Evolutionary conservation across 768 basidiomycete species (phyloP).

Genomic region (Leccinum aurantiacum): DNA sequence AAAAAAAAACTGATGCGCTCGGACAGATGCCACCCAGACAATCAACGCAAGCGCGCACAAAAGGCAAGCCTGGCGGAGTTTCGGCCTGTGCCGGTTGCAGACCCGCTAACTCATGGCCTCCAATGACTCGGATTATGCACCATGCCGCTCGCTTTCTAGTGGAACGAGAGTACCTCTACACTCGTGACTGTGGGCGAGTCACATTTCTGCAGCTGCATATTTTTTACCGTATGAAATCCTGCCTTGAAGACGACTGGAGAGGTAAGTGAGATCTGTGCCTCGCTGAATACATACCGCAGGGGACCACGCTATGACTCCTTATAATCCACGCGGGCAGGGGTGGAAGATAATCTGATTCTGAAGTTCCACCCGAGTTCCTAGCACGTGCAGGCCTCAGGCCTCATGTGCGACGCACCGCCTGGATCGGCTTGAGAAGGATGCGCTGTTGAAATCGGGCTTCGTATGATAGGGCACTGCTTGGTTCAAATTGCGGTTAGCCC

Average conservation of each 20-base stretch:
- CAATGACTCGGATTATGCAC: neutral
- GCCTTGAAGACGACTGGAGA: no score
- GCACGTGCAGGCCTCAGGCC: neutral
- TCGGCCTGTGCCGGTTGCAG: conserved; percentile 32
- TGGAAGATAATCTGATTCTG: neutral
- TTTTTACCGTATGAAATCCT: neutral
- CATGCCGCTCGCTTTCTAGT: neutral
- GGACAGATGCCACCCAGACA: conserved; percentile 17
- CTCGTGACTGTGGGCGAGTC: neutral
- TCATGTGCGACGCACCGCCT: neutral
- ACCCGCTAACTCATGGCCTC: neutral
- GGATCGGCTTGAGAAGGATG: neutral
- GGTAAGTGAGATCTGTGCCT: neutral
- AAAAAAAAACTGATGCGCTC: conserved; percentile 23
- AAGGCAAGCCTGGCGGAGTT: conserved; percentile 35
- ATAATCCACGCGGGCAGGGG: neutral
- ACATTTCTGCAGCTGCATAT: neutral
- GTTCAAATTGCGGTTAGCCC: neutral
- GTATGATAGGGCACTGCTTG: neutral
- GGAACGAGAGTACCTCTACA: neutral
- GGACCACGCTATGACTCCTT: neutral
- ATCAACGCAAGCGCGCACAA: conserved; percentile 28
- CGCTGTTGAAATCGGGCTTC: neutral
- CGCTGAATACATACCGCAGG: neutral
- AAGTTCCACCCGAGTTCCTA: neutral